phyloP scores from a whole-genome alignment of 2,329 filamentous ascomycete species.

The Ceratocystis eucalypticola region DNA sequence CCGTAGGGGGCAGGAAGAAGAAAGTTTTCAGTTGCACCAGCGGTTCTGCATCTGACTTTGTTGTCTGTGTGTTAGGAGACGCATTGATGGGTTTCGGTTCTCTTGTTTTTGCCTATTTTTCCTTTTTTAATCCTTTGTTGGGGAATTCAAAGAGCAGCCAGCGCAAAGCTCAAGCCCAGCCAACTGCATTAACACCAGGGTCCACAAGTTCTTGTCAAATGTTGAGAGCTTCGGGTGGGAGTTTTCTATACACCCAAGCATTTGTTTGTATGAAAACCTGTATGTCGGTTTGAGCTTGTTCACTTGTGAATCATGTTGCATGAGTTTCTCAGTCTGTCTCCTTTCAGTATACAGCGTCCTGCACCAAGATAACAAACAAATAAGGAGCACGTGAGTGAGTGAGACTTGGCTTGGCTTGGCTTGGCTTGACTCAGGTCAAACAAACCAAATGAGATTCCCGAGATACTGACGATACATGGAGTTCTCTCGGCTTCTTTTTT shows the following conservation, averaged over 20 bases:
- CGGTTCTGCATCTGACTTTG: too few relatives aligned
- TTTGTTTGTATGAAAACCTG: background rate
- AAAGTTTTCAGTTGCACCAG: too few relatives aligned
- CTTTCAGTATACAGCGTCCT: too few relatives aligned
- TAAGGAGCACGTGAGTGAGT: background rate
- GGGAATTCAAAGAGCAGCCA: background rate
- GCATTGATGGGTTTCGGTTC: too few relatives aligned
- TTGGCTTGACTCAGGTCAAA: background rate
- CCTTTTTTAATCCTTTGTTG: background rate
- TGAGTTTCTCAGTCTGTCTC: too few relatives aligned
- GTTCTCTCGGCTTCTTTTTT: conserved; percentile 6
- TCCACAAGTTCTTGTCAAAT: background rate
- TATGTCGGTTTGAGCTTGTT: too few relatives aligned
- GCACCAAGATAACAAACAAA: background rate
- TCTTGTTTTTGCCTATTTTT: background rate
- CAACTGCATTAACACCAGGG: too few relatives aligned
- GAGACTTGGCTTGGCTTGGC: background rate
- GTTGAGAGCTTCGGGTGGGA: background rate
- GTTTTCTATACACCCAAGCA: background rate
- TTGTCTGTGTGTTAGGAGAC: too few relatives aligned
- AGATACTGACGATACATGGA: conserved; percentile 8
- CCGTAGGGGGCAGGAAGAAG: too few relatives aligned
- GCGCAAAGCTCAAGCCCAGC: too few relatives aligned
- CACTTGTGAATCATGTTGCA: too few relatives aligned
- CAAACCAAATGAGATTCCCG: background rate